Evolutionary conservation across 2,329 filamentous ascomycete species (phyloP).

Genomic region (Paecilomyces variotii): DNA sequence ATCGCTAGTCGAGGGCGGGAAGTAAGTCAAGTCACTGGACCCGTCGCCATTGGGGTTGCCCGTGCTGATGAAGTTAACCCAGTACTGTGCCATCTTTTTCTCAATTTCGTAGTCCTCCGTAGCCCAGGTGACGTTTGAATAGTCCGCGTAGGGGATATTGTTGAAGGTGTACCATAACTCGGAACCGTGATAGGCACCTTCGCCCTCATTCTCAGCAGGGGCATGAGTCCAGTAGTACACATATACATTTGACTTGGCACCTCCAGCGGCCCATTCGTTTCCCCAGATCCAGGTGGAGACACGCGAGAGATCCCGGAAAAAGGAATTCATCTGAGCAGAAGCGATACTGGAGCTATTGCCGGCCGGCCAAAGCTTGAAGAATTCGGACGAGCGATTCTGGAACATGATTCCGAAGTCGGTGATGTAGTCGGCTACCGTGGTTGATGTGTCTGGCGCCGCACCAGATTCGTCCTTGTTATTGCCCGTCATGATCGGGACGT

Average conservation of each 20-base stretch:
- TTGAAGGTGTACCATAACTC: conserved; percentile 26
- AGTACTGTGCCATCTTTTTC: conserved; percentile 18
- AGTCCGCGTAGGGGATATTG: conserved; percentile 19
- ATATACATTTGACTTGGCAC: conserved; percentile 17
- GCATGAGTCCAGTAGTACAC: conserved; percentile 23
- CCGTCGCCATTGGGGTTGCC: conserved; percentile 24
- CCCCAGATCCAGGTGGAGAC: conserved; percentile 20
- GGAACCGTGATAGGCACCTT: conserved; percentile 21
- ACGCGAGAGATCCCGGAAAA: conserved; percentile 13
- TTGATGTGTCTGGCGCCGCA: conserved; percentile 5
- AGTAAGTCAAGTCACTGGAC: conserved; percentile 25
- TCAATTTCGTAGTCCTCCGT: conserved; percentile 19
- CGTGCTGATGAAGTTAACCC: conserved; percentile 24
- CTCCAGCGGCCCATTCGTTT: conserved; percentile 15
- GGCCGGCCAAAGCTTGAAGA: conserved; percentile 18
- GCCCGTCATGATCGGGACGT: conserved; percentile 22
- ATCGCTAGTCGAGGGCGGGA: conserved; percentile 19
- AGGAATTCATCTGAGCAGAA: conserved; percentile 15
- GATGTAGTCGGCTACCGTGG: conserved; percentile 10
- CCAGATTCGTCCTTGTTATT: conserved; percentile 22
- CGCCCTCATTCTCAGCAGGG: conserved; percentile 14
- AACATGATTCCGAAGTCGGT: conserved; percentile 12
- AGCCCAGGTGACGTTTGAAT: conserved; percentile 19
- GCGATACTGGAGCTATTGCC: conserved; percentile 12
- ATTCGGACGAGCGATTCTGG: conserved; percentile 8